Conservation (phyloP, 2,329 filamentous ascomycete species). For the Fusarium lateritium region DNA sequence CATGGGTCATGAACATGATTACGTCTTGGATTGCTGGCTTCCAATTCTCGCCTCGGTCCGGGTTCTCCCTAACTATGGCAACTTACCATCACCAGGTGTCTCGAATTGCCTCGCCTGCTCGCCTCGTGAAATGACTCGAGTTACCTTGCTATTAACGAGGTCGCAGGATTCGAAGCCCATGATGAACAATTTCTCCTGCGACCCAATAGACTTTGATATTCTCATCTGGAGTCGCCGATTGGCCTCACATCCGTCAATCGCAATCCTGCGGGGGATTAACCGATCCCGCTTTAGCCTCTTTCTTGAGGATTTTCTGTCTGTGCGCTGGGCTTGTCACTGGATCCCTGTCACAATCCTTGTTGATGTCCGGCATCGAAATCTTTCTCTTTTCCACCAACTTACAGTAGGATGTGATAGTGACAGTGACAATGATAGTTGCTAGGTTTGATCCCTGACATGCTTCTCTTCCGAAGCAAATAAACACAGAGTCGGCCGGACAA, state of each 20-base stretch:
- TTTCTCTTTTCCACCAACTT: conserved; percentile 20
- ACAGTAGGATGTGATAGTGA: conserved; percentile 27
- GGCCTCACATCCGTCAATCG: conserved; percentile 50
- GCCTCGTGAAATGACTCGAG: conserved; percentile 17
- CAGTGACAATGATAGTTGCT: conserved; percentile 32
- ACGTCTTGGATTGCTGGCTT: conserved; percentile 12
- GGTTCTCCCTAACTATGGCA: neutral
- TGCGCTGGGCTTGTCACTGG: conserved; percentile 17
- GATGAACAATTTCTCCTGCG: conserved; percentile 43
- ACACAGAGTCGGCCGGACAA: conserved; percentile 32
- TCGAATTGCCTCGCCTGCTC: conserved; percentile 22
- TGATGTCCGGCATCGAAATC: conserved; percentile 21
- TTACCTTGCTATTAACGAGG: conserved; percentile 11
- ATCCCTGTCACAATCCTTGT: conserved; percentile 26
- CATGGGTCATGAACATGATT: conserved; percentile 5
- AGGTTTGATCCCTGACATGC: conserved; percentile 28
- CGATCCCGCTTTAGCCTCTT: conserved; percentile 33
- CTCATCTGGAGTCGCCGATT: conserved; percentile 44
- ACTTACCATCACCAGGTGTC: conserved; percentile 2
- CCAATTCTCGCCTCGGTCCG: neutral
- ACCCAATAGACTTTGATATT: conserved; percentile 47
- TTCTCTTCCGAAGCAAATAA: conserved; percentile 35
- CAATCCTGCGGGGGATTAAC: conserved; percentile 46
- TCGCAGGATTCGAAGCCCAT: conserved; percentile 21
- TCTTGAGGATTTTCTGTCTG: conserved; percentile 27